Base-by-base conservation (phyloP, 805 yeast genomes). In the Metschnikowia cerradonensis region DNA sequence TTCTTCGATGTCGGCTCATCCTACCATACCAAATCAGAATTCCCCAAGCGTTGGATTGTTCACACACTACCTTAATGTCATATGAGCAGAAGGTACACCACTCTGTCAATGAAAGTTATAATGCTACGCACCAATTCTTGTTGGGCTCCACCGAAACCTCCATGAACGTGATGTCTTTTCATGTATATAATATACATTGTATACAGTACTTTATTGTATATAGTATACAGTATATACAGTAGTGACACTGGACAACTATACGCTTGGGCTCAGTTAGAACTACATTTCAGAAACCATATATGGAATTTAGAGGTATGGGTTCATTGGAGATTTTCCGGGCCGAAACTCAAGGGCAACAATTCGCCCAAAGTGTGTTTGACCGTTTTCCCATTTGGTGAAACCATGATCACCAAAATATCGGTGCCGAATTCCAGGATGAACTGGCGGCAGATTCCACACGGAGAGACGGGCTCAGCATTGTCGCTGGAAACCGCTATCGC, bases 391-490 rank as follows among this genome's bases (percentile, higher is more conserved):
- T 78, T 77, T 0, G 63, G 65, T 43, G 81, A 77, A 62, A 83
- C 86, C 94, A 92, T 85, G 63, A 78, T 81, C 2, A 92, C 67
- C 0, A 88, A 86, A 26, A 81, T 62, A 6, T 77, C 72, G 6
- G 65, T 61, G 0, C 83, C 80, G 66, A 91, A 92, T 66, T 92
- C 99, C 36, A 96, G 75, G 32, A 92, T 81, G 49, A 86, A 80
- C 67, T 92, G 99, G 48, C 99, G 76, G 62, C 99, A 92, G 35
- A 94, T 84, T 3, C 99, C 99, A 66, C 99, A 92, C 0, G 99
- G 99, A 8, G 91, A 75, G 10, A 87, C 83, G 31, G 84, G 78
- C 1, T 77, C 77, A 1, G 63, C 61, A 41, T 77, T 58, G 61
- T 85, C 91, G 20, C 88, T 78, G 3, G 87, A 72, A 8, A 89